Evolutionary conservation across 2,329 filamentous ascomycete species (phyloP).

Genomic region (Aureobasidium sp.): DNA sequence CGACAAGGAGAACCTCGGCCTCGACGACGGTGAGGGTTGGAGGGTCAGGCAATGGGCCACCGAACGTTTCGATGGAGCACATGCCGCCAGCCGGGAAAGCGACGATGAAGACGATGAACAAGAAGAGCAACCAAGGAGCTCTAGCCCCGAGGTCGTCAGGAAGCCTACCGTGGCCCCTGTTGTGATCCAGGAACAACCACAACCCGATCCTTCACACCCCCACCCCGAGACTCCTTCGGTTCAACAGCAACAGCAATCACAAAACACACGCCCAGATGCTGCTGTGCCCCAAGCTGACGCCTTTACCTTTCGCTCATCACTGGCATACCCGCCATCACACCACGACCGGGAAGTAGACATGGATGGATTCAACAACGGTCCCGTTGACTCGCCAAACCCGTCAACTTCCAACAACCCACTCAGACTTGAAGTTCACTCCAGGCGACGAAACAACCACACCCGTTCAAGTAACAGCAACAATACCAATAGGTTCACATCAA

Average conservation of each 20-base stretch:
- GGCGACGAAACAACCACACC: slow-evolving; percentile 20
- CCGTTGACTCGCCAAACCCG: slow-evolving; percentile 40
- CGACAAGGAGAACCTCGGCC: slow-evolving; percentile 71
- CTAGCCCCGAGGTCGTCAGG: slow-evolving; percentile 26
- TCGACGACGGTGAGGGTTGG: slow-evolving; percentile 72
- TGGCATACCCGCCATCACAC: slow-evolving; percentile 47
- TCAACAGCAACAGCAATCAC: slow-evolving; percentile 17
- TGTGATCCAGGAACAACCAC: slow-evolving; percentile 27
- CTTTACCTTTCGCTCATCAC: slow-evolving; percentile 64
- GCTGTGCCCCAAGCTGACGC: slow-evolving; percentile 49
- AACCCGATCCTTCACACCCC: slow-evolving; percentile 24
- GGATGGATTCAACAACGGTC: slow-evolving; percentile 20
- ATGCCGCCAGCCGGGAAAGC: slow-evolving; percentile 47
- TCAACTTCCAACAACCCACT: slow-evolving; percentile 21
- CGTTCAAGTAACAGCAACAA: slow-evolving; percentile 31
- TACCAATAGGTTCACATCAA: slow-evolving; percentile 26
- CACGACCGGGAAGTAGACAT: slow-evolving; percentile 47
- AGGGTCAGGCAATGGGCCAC: slow-evolving; percentile 60
- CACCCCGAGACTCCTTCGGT: slow-evolving; percentile 7
- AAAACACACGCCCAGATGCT: slow-evolving; percentile 11
- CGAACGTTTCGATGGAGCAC: slow-evolving; percentile 60
- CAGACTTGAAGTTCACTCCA: slow-evolving; percentile 20
- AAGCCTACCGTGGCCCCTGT: slow-evolving; percentile 18
- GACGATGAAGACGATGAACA: slow-evolving; percentile 58
- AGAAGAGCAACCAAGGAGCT: slow-evolving; percentile 48